Evolutionary conservation across 2,329 filamentous ascomycete species (phyloP), one percentile per base, ranked within the genome.

Genomic region (Clonostachys rosea): DNA sequence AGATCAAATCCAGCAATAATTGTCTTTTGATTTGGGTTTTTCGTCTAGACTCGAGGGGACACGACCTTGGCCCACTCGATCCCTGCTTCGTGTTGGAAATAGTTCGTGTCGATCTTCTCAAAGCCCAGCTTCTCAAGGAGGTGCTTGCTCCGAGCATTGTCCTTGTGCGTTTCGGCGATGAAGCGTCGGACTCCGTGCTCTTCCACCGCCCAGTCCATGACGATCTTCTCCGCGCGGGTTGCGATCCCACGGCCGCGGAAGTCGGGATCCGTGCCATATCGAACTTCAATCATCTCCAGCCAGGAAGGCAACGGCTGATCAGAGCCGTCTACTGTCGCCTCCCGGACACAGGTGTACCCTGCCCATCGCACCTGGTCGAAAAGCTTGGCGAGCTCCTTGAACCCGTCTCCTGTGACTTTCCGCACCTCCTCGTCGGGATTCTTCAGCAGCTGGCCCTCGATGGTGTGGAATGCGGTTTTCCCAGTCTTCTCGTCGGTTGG

Each of bases 201-300:
- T 14, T 44, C 44, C 9, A 42, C 18, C 17, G 52, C 49, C 54
- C 54, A 56, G 3, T 43, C 20, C 52, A 56, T 54, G 7, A 53
- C 51, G 6, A 44, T 49, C 40, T 45, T 43, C 17, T 47, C 44
- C 14, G 49, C 51, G 13, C 47, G 17, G n/a, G 46, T 49, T 6
- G 52, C 52, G n/a, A 56, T 49, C 14, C 54, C 51, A 5, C 50
- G 41, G 1, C 52, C 54, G 43, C 52, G 46, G 34, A 45, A 49
- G 5, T 44, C 42, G 5, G 48, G 46, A 9, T 39, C 45, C 10
- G 54, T 34, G 6, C 54, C 54, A 35, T 56, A 56, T 2, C 54
- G 49, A 16, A 56, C 42, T 44, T 56, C 54, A 34, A 50, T 39
- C 54, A 54, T 53, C 35, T 56, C 54, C 42, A 50, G 35, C 52